phyloP scores from a whole-genome alignment of 2,329 filamentous ascomycete species.

The Trichophyton equinum region DNA sequence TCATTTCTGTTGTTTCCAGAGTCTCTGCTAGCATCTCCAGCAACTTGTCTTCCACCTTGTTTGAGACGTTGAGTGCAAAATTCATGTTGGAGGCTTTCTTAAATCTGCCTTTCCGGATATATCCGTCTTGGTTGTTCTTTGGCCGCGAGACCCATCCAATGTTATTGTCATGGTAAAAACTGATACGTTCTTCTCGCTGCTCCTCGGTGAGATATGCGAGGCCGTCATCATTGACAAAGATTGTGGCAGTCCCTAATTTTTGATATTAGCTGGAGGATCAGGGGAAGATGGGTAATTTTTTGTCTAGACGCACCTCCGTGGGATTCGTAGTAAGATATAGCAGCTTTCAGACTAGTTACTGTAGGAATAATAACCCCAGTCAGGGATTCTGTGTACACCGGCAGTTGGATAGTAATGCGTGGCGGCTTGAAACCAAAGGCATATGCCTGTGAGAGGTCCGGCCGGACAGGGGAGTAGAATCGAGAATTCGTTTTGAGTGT shows the following conservation, averaged over 20 bases:
- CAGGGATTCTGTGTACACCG: constrained; percentile 78
- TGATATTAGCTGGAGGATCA: not conserved
- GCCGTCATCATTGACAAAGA: constrained; percentile 31
- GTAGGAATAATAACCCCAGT: constrained; percentile 51
- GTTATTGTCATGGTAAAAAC: constrained; percentile 39
- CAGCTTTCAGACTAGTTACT: constrained; percentile 43
- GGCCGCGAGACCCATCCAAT: constrained; percentile 41
- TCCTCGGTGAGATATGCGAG: constrained; percentile 30
- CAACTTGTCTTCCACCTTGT: constrained; percentile 50
- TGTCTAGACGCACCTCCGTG: constrained; percentile 27
- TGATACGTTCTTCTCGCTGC: constrained; percentile 32
- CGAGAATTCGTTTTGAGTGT: constrained; percentile 34
- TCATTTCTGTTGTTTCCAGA: constrained; percentile 9
- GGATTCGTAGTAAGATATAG: constrained; percentile 46
- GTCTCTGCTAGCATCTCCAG: constrained; percentile 12
- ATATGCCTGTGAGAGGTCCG: constrained; percentile 14
- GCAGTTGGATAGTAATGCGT: constrained; percentile 63
- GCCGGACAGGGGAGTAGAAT: constrained; percentile 29
- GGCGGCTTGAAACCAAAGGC: constrained; percentile 18
- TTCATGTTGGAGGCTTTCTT: constrained; percentile 71
- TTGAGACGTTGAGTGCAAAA: constrained; percentile 50
- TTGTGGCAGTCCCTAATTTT: constrained; percentile 21
- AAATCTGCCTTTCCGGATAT: constrained; percentile 50
- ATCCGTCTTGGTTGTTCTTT: constrained; percentile 36
- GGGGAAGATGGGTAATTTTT: too few species aligned